Base-by-base conservation (phyloP, 257 asterid genomes). In the Euphrasia confusa region DNA sequence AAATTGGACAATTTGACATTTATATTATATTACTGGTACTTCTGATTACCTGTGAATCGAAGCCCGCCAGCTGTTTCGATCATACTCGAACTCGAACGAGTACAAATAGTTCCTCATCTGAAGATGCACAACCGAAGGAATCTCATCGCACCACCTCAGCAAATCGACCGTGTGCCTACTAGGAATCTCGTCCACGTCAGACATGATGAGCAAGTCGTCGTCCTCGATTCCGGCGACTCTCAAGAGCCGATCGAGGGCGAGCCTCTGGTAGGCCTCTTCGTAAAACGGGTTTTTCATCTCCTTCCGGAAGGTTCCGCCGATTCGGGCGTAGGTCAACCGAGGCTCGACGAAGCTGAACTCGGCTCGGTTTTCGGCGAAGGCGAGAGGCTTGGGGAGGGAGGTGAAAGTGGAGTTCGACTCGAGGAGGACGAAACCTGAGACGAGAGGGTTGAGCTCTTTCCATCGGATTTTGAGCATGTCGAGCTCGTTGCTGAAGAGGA, bases 341-440 rank as follows among this genome's bases (percentile, higher is more conserved):
- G 83, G 72, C 71, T 79, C 78, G 1, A 79, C 60, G 15, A 75
- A 79, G 1, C 66, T 48, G 63, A 79, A 79, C 66, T 70, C 35
- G 1, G 64, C 67, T 6, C 78, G 54, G 32, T 72, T 68, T 4
- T 48, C 42, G 24, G 66, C 74, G 14, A 74, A 78, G 66, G 72
- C 65, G 53, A 64, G 75, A 6, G 83, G 80, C 2, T 78, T 78
- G 0, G 77, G 80, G 5, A 78, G 10, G 4, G 70, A 78, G 2
- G 80, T 75, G 70, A 78, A 78, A 5, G 80, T 78, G 2, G 83
- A 78, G 18, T 78, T 78, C 0, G 80, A 78, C 21, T 78, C 80
- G 10, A 78, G 72, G 0, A 78, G 70, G 2, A 75, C 78, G 11
- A 75, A 72, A 26, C 59, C 70, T 0, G 76, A 62, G 11, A 78